Base-by-base conservation (phyloP, 2,329 filamentous ascomycete genomes). In the Talaromyces sp. region DNA sequence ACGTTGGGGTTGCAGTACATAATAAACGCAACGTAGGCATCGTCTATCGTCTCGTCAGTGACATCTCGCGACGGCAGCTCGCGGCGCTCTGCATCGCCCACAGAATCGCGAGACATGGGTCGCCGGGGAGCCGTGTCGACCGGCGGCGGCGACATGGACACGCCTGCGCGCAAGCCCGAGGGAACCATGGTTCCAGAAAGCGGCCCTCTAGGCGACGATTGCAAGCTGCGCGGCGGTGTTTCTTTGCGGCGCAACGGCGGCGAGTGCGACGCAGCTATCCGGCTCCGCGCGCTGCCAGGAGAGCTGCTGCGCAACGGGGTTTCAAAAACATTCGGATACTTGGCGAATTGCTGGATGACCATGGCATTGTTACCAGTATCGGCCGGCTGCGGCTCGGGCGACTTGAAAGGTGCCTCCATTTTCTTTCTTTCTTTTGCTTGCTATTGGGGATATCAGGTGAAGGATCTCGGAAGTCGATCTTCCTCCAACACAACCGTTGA, bases 1-100 rank as follows among this genome's bases (percentile, higher is more conserved):
- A 96, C 87, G 50, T 85, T 87, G 5, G 93, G 93, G 73, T 97
- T 97, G 80, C 93, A 96, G 75, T 92, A 91, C 60, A 97, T 81
- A 68, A 97, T 89, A 73, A 97, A 97, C 66, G 81, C 76, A 62
- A 93, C 87, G 72, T 93, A 97, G 56, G 90, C 88, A 71, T 93
- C 86, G 69, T 93, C 90, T 65, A 97, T 87, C 13, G 83, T 89
- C 1, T 84, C 83, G 67, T 86, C 83, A 3, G 84, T 87, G 31
- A 96, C 86, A 63, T 86, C 79, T 64, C 83, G 85, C 59, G 86
- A 80, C 8, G 93, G 93, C 54, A 93, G 75, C 21, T 75, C 65
- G 56, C 83, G 80, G 29, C 69, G 64, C 67, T 84, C 82, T 58
- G 73, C 79, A 9, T 62, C 61, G 49, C 73, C 71, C 11, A 70